A percentile compares a stretch with the other conserved stretches of the same genome.
phyloP scores from a whole-genome alignment of 805 yeast genomes.

The Myxozyma neglecta region DNA sequence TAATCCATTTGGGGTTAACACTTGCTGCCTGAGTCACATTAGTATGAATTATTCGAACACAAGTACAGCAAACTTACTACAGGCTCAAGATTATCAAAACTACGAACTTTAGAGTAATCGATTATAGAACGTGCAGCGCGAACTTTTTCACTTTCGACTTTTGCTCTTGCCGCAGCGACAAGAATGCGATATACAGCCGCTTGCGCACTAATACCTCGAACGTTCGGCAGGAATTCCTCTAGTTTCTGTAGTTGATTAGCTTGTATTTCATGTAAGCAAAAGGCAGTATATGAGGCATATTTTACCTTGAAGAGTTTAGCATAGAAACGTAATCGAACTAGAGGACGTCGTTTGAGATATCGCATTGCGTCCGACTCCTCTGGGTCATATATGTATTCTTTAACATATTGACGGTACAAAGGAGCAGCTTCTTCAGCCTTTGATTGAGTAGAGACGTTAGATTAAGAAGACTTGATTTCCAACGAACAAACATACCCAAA shows the following conservation, averaged over 20 bases:
- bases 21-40: slow-evolving; percentile 13
- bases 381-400: slow-evolving; percentile 23
- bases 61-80: slow-evolving; percentile 20
- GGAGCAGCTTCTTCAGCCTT: slow-evolving; percentile 32
- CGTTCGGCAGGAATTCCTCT: slow-evolving; percentile 30
- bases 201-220: slow-evolving; percentile 17
- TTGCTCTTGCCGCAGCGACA: slow-evolving; percentile 29
- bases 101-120: slow-evolving; percentile 27
- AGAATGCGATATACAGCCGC: slow-evolving; percentile 27
- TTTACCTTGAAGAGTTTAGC: slow-evolving; percentile 33
- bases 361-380: slow-evolving; percentile 28
- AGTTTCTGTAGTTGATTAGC: slow-evolving; percentile 22
- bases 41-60: neutral
- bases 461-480: neutral
- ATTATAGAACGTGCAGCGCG: slow-evolving; percentile 24
- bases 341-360: slow-evolving; percentile 33
- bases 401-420: slow-evolving; percentile 28
- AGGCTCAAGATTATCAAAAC: slow-evolving; percentile 28
- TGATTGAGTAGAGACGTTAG: neutral
- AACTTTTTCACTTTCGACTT: slow-evolving; percentile 28
- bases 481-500: slow-evolving; percentile 17
- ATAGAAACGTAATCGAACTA: slow-evolving; percentile 34
- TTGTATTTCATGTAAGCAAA: neutral
- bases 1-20: slow-evolving; percentile 17
- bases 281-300: neutral